phyloP scores from a whole-genome alignment of 306 rosid species.

The Astragalus glycyphyllos region DNA sequence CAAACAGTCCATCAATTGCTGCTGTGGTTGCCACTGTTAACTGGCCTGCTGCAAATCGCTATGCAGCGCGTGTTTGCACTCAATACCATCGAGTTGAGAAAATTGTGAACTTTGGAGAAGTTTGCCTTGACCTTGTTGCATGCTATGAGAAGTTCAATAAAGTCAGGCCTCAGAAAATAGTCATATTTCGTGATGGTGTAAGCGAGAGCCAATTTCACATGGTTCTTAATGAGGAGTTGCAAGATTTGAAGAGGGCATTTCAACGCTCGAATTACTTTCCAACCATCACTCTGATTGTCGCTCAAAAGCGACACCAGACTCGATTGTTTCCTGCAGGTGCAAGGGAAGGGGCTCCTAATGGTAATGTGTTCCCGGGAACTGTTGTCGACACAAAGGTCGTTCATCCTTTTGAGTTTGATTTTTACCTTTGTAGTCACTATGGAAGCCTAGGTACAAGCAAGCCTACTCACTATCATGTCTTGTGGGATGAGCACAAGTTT shows the following conservation, averaged over 20 bases:
- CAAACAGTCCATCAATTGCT: conserved; percentile 68
- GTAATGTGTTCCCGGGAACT: conserved; percentile 74
- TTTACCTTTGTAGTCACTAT: conserved; percentile 72
- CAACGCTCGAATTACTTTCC: conserved; percentile 48
- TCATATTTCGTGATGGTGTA: conserved; percentile 80
- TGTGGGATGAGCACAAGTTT: conserved; percentile 74
- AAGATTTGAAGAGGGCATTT: conserved; percentile 55
- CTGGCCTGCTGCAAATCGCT: conserved; percentile 85
- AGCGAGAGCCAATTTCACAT: conserved; percentile 80
- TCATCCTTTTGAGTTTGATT: conserved; percentile 79
- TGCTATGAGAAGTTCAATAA: conserved; percentile 48
- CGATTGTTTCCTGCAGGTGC: conserved; percentile 50
- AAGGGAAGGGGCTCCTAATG: conserved; percentile 35
- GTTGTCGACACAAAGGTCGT: conserved; percentile 71
- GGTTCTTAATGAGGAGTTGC: conserved; percentile 75
- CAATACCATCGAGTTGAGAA: conserved; percentile 59
- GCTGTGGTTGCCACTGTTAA: conserved; percentile 76
- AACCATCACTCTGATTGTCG: conserved; percentile 70
- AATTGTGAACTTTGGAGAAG: conserved; percentile 59
- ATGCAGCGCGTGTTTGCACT: conserved; percentile 66
- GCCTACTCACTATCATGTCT: conserved; percentile 79
- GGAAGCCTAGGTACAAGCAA: conserved; percentile 86
- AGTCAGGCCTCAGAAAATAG: conserved; percentile 57
- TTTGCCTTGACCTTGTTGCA: conserved; percentile 62
- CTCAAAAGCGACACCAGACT: conserved; percentile 82